Base-by-base conservation (phyloP, 768 basidiomycete species). In the Xerocomus brunneocitrinus region DNA sequence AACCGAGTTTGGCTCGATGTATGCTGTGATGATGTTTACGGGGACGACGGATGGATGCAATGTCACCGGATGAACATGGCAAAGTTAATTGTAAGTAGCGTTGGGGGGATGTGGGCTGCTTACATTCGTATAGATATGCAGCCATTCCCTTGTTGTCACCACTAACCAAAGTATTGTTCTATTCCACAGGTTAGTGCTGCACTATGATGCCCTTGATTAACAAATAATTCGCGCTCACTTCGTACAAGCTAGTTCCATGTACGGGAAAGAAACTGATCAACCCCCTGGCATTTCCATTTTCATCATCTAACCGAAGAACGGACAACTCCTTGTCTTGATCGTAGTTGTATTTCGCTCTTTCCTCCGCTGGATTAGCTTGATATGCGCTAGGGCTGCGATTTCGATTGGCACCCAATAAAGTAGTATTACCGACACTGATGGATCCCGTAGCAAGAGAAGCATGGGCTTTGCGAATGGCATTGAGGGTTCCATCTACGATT, bases 61-160 rank as follows among this genome's bases (percentile, higher is more conserved):
- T 3, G 8, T 27, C 14, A 5, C 13, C 31, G 22, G 8, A 46
- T 25, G 27, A 34, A 13, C 8, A 13, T 12, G 6, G 28, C 8
- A 40, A 49, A 49, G 14, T 34, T 27, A 10, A 24, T 25, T 4
- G 31, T 41, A 14, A 40, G 48, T 38, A 41, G 34, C 5, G 28
- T n/a, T 12, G 1, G 13, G 22, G 47, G 49, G 46, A 28, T n/a
- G 24, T 28, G 16, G 8, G 36, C 47, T 1, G 52, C 77, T 47
- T 53, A 85, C 85, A 71, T 76, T 91, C 89, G 55, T 88, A 91
- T 16, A 90, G 65, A 66, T 80, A 85, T 8, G 87, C 87, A 3
- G 89, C 87, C 87, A 91, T 89, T 38, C 89, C 89, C 66, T 91
- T 91, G 73, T 91, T 91, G 68, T 91, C 89, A 3, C 78, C 70